Evolutionary conservation across 2,329 filamentous ascomycete species (phyloP), one percentile per base, ranked within the genome.

Genomic region (Penicillium hordei): DNA sequence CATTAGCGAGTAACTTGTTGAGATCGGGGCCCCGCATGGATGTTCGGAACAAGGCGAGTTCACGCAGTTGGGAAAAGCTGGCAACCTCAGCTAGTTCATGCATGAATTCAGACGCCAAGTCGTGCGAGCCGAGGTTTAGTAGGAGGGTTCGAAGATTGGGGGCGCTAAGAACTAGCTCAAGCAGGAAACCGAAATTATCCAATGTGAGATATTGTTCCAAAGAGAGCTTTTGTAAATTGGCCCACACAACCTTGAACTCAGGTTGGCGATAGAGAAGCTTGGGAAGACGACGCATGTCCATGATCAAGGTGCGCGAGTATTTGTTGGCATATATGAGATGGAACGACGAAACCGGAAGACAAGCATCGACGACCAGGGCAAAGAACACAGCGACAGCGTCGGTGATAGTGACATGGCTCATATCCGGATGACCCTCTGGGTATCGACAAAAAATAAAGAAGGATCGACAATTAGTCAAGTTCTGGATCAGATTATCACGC

Each of bases 391-490:
- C 59, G 21, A 65, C 64, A 15, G 64, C 61, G 39, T 68, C 66
- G 0, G 62, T 66, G 42, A 67, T 52, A 2, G 65, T 67, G 4
- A 68, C 59, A 15, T 57, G 62, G 12, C 34, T 62, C 59, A 67
- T 59, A 25, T 67, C 65, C 0, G 63, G 66, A 52, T 62, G 65
- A 1, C 66, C 66, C 44, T 68, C 66, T 0, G 66, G 66, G 17
- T 65, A 67, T 58, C 62, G 66, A 55, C 66, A 68, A 31, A 67
- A 58, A 15, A 68, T 63, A 36, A 65, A 68, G 23, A 68, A 68
- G 0, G 66, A 67, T 5, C 63, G 62, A 48, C 66, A 68, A 34
- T 65, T 62, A 13, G 57, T 61, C 7, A 68, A 40, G 10, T 60
- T 45, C 1, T 59, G 36, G 13, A 61, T 51, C 7, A 68, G 42